Base-by-base conservation (phyloP, 169 alveolate genomes). In the Plasmodium berghei region DNA sequence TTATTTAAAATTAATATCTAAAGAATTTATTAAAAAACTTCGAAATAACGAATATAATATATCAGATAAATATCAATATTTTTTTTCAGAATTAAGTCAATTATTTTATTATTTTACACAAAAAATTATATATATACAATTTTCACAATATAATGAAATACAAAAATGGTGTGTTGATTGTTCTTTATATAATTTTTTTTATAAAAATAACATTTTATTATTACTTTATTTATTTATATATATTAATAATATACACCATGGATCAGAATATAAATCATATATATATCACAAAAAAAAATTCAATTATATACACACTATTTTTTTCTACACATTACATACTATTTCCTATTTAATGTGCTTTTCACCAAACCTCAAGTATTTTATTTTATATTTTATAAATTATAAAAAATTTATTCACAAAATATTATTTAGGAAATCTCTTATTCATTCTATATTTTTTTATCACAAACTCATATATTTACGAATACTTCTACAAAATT, bases 81-180 rank as follows among this genome's bases (percentile, higher is more conserved):
- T 85, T 49, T 85, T 69, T 62, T 52, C 91, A 26, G 91, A 85
- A 70, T 4, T 22, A 45, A 45, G 73, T 40, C 54, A 70, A 12
- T 59, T 85, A 16, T 85, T 85, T 58, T 85, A 85, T 58, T 85
- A 18, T 85, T 85, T 85, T 70, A 85, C 77, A 49, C 91, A 85
- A 70, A 85, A 85, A 85, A 85, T 85, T 56, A 69, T 70, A 56
- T 85, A 85, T 70, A 85, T 85, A 18, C 91, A 85, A 85, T 85
- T 85, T 69, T 85, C 91, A 5, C 91, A 85, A 12, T 85, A 85
- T 62, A 85, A 73, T 14, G 87, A 85, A 70, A 85, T 85, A n/a
- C 91, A 85, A 20, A 85, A 85, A 70, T 85, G 91, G 91, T 56
- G 87, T 85, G 91, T 85, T 18, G 91, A 85, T 40, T 85, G 87